A percentile compares a stretch with the other conserved stretches of the same genome.
Conservation (phyloP, 768 basidiomycete genomes). For the Collybiopsis confluens region DNA sequence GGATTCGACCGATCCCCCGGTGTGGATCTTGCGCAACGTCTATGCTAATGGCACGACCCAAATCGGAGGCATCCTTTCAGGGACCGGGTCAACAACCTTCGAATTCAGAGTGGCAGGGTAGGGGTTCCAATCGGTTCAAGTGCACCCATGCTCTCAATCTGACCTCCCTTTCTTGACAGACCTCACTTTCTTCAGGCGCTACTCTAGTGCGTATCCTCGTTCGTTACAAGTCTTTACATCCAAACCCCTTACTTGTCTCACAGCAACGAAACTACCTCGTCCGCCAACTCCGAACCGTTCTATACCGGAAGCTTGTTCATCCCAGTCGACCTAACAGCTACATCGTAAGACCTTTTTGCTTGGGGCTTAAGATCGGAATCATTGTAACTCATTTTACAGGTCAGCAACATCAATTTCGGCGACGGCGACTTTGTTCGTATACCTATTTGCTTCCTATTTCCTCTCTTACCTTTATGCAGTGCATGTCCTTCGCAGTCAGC, state of each 20-base stretch:
- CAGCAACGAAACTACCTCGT: not conserved
- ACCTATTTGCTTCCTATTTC: not conserved
- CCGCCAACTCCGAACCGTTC: not conserved
- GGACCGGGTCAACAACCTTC: not conserved
- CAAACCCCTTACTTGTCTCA: not conserved
- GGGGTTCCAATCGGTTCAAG: not conserved
- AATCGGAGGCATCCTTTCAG: slow-evolving; percentile 2
- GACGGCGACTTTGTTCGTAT: no score
- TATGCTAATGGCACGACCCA: not conserved
- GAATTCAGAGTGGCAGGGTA: not conserved
- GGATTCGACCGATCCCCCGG: not conserved
- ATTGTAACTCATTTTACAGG: not conserved
- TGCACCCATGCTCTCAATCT: no score
- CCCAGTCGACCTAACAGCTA: not conserved
- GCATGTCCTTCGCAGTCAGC: not conserved
- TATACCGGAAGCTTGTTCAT: not conserved
- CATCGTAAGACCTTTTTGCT: not conserved
- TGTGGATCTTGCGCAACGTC: slow-evolving; percentile 1
- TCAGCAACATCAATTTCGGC: not conserved
- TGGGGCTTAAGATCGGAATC: no score
- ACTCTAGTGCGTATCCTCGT: not conserved
- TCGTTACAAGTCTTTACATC: not conserved
- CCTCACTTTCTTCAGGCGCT: not conserved
- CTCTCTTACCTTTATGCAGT: not conserved
- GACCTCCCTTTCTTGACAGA: no score